These are phyloP conservation scores for Jatropha multifida DNA, from an alignment of 441 rosid species.

Conservation along the genomic window DNA sequence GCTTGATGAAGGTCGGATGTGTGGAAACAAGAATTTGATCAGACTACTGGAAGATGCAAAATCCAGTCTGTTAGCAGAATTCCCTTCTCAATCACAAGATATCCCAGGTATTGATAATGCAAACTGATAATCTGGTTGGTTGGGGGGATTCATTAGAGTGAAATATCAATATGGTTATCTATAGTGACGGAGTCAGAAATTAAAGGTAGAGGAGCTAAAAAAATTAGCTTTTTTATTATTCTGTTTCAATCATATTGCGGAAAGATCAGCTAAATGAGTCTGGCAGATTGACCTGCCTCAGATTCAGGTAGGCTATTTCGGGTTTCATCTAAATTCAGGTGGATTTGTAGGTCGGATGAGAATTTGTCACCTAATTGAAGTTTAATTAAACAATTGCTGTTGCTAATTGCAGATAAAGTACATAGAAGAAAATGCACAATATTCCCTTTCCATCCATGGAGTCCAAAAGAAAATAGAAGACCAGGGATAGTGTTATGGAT, in stretches of 20 bases:
- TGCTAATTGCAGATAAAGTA: constrained; percentile 40
- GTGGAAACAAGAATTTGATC: constrained; percentile 84
- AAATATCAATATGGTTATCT: background rate
- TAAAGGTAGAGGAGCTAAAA: background rate
- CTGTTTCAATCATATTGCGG: background rate
- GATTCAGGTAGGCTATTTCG: too few species aligned
- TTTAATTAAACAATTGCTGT: background rate
- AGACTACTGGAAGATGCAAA: constrained; percentile 71
- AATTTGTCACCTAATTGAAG: too few species aligned
- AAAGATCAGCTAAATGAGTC: background rate
- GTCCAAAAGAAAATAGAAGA: constrained; percentile 44
- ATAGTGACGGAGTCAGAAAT: too few species aligned
- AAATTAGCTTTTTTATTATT: background rate
- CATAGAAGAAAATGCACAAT: constrained; percentile 66
- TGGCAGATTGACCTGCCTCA: too few species aligned
- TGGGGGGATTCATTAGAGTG: background rate
- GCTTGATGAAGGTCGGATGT: constrained; percentile 60
- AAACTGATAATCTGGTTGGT: background rate
- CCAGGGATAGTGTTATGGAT: constrained; percentile 76
- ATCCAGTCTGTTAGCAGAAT: constrained; percentile 43
- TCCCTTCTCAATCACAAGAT: constrained; percentile 33
- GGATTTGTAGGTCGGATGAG: too few species aligned
- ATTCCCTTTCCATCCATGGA: constrained; percentile 73
- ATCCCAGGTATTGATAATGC: constrained; percentile 44
- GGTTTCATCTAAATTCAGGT: too few species aligned